Evolutionary conservation across 1,139 yeast genomes (phyloP), one percentile per base, ranked within the genome.

Genomic region (Nakaseomyces sp.): DNA sequence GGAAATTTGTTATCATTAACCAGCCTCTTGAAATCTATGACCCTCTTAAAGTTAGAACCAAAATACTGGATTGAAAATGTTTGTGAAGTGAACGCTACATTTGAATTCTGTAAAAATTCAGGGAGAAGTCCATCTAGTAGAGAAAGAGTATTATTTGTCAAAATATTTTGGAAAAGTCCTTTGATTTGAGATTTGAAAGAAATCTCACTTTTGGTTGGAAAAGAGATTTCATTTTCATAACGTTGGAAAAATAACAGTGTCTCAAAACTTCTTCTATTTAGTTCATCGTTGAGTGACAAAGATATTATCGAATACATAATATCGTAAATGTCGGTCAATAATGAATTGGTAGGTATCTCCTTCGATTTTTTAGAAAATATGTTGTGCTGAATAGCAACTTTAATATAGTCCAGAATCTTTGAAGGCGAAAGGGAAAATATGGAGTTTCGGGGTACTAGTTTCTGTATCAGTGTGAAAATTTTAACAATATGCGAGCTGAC

Each of bases 401-500:
- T 6, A n/a, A 30, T 30, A n/a, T 30, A 30, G 6, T 30, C 12
- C 15, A 30, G 13, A 15, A 30, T 16, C 15, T 30, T 30, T 2
- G 33, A n/a, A 13, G 33, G 33, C 5, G 18, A n/a, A 13, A 30
- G n/a, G 18, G 33, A 6, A 13, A 15, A 16, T 6, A n/a, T 30
- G n/a, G 10, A 8, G 10, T 13, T 13, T 8, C 5, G 7, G 3
- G 5, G 15, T 15, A 15, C 10, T 13, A 30, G 5, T 16, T 30
- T 30, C 15, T 30, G 2, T 5, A 13, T 15, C 5, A 30, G 5
- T 13, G 8, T 10, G 53, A 70, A 81, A 1, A 85, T 60, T 18
- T 56, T 53, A 0, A 86, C 72, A 36, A 80, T 71, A 44, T 76
- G 77, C 7, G 58, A 57, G 0, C 91, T 84, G 20, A 85, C 64